Evolutionary conservation across 2,329 filamentous ascomycete species (phyloP).

Genomic region (Talaromyces islandicus): DNA sequence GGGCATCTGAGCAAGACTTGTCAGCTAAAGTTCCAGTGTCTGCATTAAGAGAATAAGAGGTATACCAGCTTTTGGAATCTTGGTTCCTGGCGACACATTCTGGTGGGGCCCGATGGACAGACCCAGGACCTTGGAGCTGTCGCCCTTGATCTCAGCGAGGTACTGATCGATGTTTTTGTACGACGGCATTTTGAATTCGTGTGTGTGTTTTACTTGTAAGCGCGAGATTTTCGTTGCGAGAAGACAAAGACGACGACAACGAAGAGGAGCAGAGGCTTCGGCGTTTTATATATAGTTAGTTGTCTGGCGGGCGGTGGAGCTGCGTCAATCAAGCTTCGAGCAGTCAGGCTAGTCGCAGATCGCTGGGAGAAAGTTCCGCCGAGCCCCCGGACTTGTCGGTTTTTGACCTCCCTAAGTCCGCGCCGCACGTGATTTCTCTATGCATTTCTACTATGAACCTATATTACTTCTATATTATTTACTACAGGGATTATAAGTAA

Average conservation of each 20-base stretch:
- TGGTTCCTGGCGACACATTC: constrained; percentile 24
- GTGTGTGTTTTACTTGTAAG: not conserved
- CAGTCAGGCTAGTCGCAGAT: not conserved
- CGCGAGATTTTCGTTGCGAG: not conserved
- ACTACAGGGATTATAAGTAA: no score
- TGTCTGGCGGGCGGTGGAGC: not conserved
- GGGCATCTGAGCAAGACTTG: constrained; percentile 14
- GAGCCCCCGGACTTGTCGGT: constrained; percentile 4
- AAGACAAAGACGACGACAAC: not conserved
- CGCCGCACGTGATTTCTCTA: not conserved
- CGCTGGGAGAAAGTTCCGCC: not conserved
- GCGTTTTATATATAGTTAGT: not conserved
- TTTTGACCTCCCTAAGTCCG: constrained; percentile 1
- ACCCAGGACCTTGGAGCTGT: constrained; percentile 28
- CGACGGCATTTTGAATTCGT: constrained; percentile 12
- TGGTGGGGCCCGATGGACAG: constrained; percentile 21
- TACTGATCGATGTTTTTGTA: constrained; percentile 14
- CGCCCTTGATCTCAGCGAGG: constrained; percentile 22
- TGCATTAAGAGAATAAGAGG: not conserved
- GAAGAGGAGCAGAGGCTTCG: not conserved
- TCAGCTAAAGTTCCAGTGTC: not conserved
- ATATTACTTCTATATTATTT: no score
- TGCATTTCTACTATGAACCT: no score
- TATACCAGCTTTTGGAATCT: constrained; percentile 26
- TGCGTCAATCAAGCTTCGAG: not conserved